Base-by-base conservation (phyloP, 257 asterid genomes). In the Osmanthus fragrans region DNA sequence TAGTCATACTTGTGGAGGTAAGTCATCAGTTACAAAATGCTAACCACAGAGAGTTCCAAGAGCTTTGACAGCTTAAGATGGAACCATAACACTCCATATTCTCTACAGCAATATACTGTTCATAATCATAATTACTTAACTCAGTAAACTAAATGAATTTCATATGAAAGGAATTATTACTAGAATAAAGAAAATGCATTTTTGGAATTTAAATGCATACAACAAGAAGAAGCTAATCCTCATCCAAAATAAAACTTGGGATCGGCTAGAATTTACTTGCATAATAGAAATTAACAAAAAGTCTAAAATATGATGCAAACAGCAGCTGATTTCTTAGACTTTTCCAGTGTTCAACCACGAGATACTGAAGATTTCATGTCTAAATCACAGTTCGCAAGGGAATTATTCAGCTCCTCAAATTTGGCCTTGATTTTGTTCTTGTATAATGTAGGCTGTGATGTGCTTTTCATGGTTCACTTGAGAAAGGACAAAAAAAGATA, bases 391-490 rank as follows among this genome's bases (percentile, higher is more conserved):
- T 63, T 27, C 36, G 1, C 36, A 63, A 63, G 33, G 69, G 7
- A 63, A 60, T 63, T 27, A 63, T 63, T 63, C 11, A 63, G 19
- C 69, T 25, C 54, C 65, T 64, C 72, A 40, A 37, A 27, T 72
- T 15, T 25, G 29, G 68, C 73, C 72, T 25, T 65, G 73, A 74
- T 27, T 63, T 63, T 63, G 6, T 11, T 63, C 34, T 63, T 5
- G 69, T 63, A 63, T 58, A 60, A 76, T 27, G 72, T 77, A 76
- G 30, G 56, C 39, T 13, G 27, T 77, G 65, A 69, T 80, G 84
- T 18, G 70, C 30, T 58, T 71, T 67, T 25, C 72, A 39, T 73
- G 73, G 77, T 47, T 45, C 73, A 78, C 81, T 75, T 34, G 54
- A 70, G 39, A 78, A 78, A 76, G 74, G 40, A 56, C 69, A 25